Base-by-base conservation (phyloP, 2,329 filamentous ascomycete species). In the Exophiala dermatitidis region DNA sequence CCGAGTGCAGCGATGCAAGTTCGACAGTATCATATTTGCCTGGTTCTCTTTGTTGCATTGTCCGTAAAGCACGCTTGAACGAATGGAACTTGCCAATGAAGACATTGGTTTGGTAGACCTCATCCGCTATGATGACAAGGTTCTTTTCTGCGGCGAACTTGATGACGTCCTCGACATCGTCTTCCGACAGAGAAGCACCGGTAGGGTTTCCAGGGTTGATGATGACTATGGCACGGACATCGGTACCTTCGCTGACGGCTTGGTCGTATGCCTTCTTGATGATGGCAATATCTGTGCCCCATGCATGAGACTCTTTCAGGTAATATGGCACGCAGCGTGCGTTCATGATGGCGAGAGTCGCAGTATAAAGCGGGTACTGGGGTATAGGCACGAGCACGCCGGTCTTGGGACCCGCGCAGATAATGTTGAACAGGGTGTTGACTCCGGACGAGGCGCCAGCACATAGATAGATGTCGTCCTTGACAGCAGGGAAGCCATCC, bases 181-280 rank as follows among this genome's bases (percentile, higher is more conserved):
- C 78, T 60, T 86, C 80, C 34, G 84, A 77, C 12, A 98, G 80
- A 49, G 85, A 93, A 47, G 90, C 89, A 62, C 93, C 93, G 2
- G 93, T 98, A 2, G 93, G 93, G 75, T 98, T 98, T 55, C 93
- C 93, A 0, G 93, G 93, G 79, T 98, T 98, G 77, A 98, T 98
- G 65, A 98, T 85, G 62, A 93, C 91, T 63, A 98, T 90, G 63
- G 88, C 88, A 65, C 90, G 88, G 50, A 96, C 88, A 63, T 97
- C 90, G 56, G 84, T 84, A 58, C 90, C 90, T 48, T 88, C 80
- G 49, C 76, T 74, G 68, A 84, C 82, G 60, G 90, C 91, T 67
- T 88, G 82, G 53, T 82, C 77, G 67, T 93, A 82, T 1, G 90
- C 79, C 37, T 79, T 69, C 63, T 82, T 82, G 71, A 98, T 93